Conservation (phyloP, 1,284 basidiomycete genomes). For the Pascua guehoae region DNA sequence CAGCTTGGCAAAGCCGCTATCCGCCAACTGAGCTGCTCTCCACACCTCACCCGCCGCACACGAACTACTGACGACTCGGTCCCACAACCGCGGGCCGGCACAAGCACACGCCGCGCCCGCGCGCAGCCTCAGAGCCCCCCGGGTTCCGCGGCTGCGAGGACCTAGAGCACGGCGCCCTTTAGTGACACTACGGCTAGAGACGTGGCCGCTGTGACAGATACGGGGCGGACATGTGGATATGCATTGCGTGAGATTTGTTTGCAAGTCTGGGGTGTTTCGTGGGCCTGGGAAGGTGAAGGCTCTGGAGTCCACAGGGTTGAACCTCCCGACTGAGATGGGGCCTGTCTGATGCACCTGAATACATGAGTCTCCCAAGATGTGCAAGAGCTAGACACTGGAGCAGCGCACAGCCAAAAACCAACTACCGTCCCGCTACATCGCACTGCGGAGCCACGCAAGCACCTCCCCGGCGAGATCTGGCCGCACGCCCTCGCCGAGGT, state of each 20-base stretch:
- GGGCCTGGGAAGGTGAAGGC: too few species aligned
- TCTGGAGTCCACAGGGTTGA: too few species aligned
- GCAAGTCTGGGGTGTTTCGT: too few species aligned
- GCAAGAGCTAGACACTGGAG: too few species aligned
- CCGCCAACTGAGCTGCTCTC: neutral
- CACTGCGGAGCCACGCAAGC: conserved; percentile 40
- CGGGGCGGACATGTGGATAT: conserved; percentile 43
- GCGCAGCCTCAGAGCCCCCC: conserved; percentile 6
- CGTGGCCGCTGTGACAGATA: conserved; percentile 49
- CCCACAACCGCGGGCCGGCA: neutral
- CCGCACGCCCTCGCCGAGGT: conserved; percentile 12
- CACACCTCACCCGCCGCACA: neutral
- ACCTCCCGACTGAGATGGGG: too few species aligned
- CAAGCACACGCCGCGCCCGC: conserved; percentile 9
- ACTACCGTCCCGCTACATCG: conserved; percentile 26
- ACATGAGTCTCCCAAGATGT: too few species aligned
- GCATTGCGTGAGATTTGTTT: too few species aligned
- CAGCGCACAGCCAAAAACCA: neutral
- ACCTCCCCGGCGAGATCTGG: conserved; percentile 30
- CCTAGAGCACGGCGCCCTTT: conserved; percentile 29
- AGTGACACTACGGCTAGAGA: conserved; percentile 42
- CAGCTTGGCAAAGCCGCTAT: neutral
- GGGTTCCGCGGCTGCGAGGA: conserved; percentile 1
- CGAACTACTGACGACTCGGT: neutral
- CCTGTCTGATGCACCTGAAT: too few species aligned